phyloP scores from a whole-genome alignment of 768 basidiomycete species.

The Sarcodon aspratus region DNA sequence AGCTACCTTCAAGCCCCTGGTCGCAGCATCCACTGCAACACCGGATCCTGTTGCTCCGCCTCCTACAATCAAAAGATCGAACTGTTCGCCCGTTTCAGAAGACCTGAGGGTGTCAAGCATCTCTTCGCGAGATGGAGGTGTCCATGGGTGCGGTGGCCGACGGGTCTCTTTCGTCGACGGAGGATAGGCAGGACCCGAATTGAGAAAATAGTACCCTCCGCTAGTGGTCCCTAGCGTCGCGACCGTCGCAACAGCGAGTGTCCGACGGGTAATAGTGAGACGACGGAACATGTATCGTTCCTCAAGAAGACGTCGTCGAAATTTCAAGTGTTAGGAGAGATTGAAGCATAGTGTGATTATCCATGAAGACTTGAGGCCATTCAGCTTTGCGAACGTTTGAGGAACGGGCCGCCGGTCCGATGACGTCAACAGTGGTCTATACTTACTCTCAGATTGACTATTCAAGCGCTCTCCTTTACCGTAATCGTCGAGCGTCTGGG shows the following conservation, averaged over 20 bases:
- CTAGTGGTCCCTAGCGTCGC: slow-evolving; percentile 42
- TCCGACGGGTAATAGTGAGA: slow-evolving; percentile 42
- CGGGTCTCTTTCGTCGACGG: slow-evolving; percentile 51
- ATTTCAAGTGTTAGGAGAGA: too few species aligned
- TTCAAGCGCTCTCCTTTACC: too few species aligned
- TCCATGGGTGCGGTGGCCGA: slow-evolving; percentile 72
- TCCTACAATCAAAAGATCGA: slow-evolving; percentile 79
- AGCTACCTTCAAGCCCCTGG: slow-evolving; percentile 83
- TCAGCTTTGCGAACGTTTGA: too few species aligned
- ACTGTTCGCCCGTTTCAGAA: slow-evolving; percentile 39
- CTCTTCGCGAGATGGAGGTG: slow-evolving; percentile 55
- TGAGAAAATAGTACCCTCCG: slow-evolving; percentile 60
- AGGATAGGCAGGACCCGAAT: slow-evolving; percentile 62
- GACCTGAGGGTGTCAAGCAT: slow-evolving; percentile 51
- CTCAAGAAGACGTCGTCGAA: too few species aligned
- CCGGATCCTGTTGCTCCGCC: slow-evolving; percentile 96
- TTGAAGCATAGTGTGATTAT: too few species aligned
- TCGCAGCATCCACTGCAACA: slow-evolving; percentile 92
- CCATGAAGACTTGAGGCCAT: too few species aligned
- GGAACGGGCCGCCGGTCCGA: too few species aligned
- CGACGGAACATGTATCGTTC: slow-evolving; percentile 11
- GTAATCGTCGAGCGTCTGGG: too few species aligned
- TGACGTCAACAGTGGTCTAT: too few species aligned
- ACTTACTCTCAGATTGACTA: too few species aligned
- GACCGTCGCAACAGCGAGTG: slow-evolving; percentile 39